phyloP scores from a whole-genome alignment of 305 asterid species.

The Andrographis paniculata region DNA sequence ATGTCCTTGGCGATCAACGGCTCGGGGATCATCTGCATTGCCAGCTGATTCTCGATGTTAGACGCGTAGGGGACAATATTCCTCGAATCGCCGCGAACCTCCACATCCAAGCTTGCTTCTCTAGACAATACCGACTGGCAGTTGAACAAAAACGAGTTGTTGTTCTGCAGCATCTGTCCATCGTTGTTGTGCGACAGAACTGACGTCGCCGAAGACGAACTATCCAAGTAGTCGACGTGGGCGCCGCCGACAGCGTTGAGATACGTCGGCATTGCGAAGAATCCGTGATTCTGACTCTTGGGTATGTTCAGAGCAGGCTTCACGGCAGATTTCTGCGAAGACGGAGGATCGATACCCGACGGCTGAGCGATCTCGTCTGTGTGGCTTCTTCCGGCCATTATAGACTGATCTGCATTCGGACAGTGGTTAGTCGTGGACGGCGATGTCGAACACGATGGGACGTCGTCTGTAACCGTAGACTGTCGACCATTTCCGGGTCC shows the following conservation, averaged over 20 bases:
- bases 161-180: slow-evolving; percentile 41
- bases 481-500: slow-evolving; percentile 44
- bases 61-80: slow-evolving; percentile 42
- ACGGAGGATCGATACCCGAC: slow-evolving; percentile 39
- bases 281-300: slow-evolving; percentile 59
- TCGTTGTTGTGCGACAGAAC: slow-evolving; percentile 79
- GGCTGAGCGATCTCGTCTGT: slow-evolving; percentile 51
- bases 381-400: slow-evolving; percentile 33
- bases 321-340: slow-evolving; percentile 39
- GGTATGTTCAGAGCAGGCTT: slow-evolving; percentile 51
- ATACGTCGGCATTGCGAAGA: slow-evolving; percentile 48
- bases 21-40: slow-evolving; percentile 60
- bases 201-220: slow-evolving; percentile 88
- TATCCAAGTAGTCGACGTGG: slow-evolving; percentile 76
- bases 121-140: slow-evolving; percentile 56
- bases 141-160: slow-evolving; percentile 58
- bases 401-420: slow-evolving; percentile 31
- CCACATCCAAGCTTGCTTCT: slow-evolving; percentile 51
- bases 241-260: slow-evolving; percentile 42
- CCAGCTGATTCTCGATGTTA: slow-evolving; percentile 55
- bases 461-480: slow-evolving; percentile 71
- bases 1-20: slow-evolving; percentile 46
- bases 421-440: slow-evolving; percentile 84
- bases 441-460: slow-evolving; percentile 90
- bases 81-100: slow-evolving; percentile 60